phyloP scores from a whole-genome alignment of 306 rosid genomes.

The Fragaria ananassa region DNA sequence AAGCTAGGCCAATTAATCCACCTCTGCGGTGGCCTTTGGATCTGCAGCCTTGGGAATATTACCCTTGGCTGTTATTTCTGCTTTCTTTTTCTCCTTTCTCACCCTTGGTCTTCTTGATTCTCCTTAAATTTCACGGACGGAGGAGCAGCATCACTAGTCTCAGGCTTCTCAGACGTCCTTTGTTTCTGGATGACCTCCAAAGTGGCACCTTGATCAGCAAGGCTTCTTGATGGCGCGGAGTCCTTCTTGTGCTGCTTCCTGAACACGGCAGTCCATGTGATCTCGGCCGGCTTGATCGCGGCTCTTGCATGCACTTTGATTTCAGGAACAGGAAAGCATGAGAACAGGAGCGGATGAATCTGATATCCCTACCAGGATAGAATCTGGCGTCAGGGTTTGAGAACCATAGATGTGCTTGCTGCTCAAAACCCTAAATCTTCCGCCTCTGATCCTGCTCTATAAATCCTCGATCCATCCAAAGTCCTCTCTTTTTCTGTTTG shows the following conservation, averaged over 20 bases:
- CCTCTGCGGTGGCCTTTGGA: slow-evolving; percentile 13
- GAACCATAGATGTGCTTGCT: background rate
- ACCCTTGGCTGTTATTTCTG: slow-evolving; percentile 37
- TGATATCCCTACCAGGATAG: slow-evolving; percentile 59
- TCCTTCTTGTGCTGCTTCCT: slow-evolving; percentile 39
- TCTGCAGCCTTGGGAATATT: slow-evolving; percentile 22
- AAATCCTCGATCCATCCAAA: background rate
- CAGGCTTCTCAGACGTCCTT: slow-evolving; percentile 38
- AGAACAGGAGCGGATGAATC: slow-evolving; percentile 74
- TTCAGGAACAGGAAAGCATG: slow-evolving; percentile 57
- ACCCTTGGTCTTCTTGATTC: slow-evolving; percentile 47
- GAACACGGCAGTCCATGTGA: slow-evolving; percentile 51
- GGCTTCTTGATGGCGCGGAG: slow-evolving; percentile 31
- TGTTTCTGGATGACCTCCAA: slow-evolving; percentile 45
- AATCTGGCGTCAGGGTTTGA: slow-evolving; percentile 38
- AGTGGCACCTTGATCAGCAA: slow-evolving; percentile 39
- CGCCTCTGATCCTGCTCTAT: background rate
- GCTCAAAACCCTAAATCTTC: background rate
- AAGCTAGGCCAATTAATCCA: too few species aligned
- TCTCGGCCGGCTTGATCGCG: slow-evolving; percentile 40
- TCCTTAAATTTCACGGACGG: slow-evolving; percentile 45
- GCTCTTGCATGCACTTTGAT: slow-evolving; percentile 47
- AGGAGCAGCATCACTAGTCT: slow-evolving; percentile 43
- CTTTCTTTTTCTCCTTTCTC: slow-evolving; percentile 46
- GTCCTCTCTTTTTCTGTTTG: background rate